phyloP scores from a whole-genome alignment of 768 basidiomycete genomes.

The Grammothele lineata region DNA sequence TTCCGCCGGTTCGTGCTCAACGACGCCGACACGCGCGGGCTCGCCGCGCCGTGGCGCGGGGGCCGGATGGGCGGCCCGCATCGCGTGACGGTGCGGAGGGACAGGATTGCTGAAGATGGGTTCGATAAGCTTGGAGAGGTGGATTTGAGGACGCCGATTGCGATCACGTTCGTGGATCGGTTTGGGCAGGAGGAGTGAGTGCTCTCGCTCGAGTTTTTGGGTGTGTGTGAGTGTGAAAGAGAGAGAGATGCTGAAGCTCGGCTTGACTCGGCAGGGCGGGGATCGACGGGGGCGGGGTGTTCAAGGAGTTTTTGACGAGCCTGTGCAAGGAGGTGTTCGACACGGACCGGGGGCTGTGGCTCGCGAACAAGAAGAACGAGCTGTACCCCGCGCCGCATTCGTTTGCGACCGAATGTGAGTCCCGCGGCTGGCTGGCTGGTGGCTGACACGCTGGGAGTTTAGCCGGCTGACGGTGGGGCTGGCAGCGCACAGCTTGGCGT shows the following conservation, averaged over 20 bases:
- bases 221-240: too few relatives aligned
- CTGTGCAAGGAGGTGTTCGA: slow-evolving; percentile 94
- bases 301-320: slow-evolving; percentile 96
- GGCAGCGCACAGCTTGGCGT: slow-evolving; percentile 76
- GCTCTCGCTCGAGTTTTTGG: neutral
- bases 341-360: slow-evolving; percentile 90
- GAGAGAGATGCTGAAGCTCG: neutral
- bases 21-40: slow-evolving; percentile 38
- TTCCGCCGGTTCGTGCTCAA: slow-evolving; percentile 80
- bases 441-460: too few relatives aligned
- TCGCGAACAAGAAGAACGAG: slow-evolving; percentile 86
- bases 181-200: slow-evolving; percentile 82
- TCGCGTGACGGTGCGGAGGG: slow-evolving; percentile 61
- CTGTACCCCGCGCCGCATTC: slow-evolving; percentile 92
- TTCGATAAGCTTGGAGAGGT: slow-evolving; percentile 78
- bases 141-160: slow-evolving; percentile 76
- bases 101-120: slow-evolving; percentile 82
- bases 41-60: slow-evolving; percentile 15
- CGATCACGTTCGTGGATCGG: slow-evolving; percentile 91
- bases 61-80: slow-evolving; percentile 23
- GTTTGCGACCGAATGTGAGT: slow-evolving; percentile 80
- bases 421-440: too few relatives aligned
- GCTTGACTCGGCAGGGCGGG: slow-evolving; percentile 54
- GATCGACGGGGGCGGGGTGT: slow-evolving; percentile 95
- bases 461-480: neutral